These are phyloP conservation scores for Syncephalastrum monosporum DNA, from an alignment of 371 early-diverging fungal species.

Conservation along the genomic window DNA sequence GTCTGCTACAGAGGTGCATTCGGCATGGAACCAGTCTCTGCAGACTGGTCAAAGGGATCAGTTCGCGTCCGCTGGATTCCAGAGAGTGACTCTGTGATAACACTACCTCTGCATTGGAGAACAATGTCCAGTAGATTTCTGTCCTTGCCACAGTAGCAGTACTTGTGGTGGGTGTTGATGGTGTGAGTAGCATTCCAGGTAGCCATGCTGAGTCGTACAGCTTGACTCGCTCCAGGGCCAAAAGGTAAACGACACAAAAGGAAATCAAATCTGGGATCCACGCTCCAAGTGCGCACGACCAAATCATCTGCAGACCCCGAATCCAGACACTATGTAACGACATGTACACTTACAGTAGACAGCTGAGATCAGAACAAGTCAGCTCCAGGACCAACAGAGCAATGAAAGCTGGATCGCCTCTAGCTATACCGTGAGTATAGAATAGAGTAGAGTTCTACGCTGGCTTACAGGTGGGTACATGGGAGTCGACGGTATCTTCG, in stretches of 20 bases:
- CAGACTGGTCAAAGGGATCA: conserved; percentile 36
- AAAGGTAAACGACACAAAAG: background rate
- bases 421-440: too few relatives aligned
- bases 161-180: conserved; percentile 56
- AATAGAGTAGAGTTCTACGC: too few relatives aligned
- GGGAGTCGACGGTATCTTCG: too few relatives aligned
- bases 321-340: too few relatives aligned
- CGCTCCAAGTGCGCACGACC: too few relatives aligned
- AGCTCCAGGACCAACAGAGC: too few relatives aligned
- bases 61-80: conserved; percentile 1
- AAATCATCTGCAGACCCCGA: too few relatives aligned
- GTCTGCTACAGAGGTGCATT: conserved; percentile 51
- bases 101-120: conserved; percentile 59
- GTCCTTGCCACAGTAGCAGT: conserved; percentile 70
- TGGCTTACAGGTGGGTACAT: too few relatives aligned
- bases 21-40: conserved; percentile 69
- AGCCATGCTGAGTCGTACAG: too few relatives aligned
- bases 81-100: background rate
- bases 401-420: too few relatives aligned
- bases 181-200: conserved; percentile 67
- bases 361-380: too few relatives aligned
- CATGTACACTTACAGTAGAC: too few relatives aligned
- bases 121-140: conserved; percentile 56
- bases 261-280: background rate
- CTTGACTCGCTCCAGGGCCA: background rate